Evolutionary conservation across 2,329 filamentous ascomycete genomes (phyloP).

Genomic region (Botrytis sinoallii): DNA sequence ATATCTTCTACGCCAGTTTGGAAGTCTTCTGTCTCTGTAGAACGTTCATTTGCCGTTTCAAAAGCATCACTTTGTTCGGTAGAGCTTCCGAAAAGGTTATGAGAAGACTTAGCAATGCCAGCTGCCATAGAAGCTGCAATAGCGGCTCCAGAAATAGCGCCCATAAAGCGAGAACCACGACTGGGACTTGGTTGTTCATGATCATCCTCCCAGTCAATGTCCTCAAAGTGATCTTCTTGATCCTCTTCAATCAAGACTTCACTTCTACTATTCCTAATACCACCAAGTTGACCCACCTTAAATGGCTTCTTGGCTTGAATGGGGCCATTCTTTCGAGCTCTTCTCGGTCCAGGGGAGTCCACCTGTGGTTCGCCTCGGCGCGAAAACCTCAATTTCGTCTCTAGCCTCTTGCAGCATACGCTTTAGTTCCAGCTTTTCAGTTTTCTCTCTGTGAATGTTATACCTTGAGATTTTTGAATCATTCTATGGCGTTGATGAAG

Average conservation of each 20-base stretch:
- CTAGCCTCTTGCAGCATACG: constrained; percentile 92
- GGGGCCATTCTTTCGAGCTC: constrained; percentile 60
- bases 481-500: constrained; percentile 96
- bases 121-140: constrained; percentile 35
- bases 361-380: constrained; percentile 51
- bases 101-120: constrained; percentile 39
- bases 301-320: constrained; percentile 76
- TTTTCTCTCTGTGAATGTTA: constrained; percentile 96
- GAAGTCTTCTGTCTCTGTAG: constrained; percentile 90
- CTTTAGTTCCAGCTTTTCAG: constrained; percentile 93
- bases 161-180: constrained; percentile 39
- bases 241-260: constrained; percentile 57
- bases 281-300: constrained; percentile 71
- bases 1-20: constrained; percentile 84
- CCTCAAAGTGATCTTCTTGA: constrained; percentile 50
- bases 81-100: constrained; percentile 75
- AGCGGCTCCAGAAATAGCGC: constrained; percentile 35
- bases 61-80: constrained; percentile 71
- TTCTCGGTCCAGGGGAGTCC: constrained; percentile 50
- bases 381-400: constrained; percentile 74
- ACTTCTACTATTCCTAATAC: constrained; percentile 67
- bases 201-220: constrained; percentile 89
- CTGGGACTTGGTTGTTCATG: constrained; percentile 54
- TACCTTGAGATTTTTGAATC: constrained; percentile 94
- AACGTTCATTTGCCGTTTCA: constrained; percentile 74